Evolutionary conservation across 1,284 basidiomycete genomes (phyloP).

Genomic region (Irpex lacteus): DNA sequence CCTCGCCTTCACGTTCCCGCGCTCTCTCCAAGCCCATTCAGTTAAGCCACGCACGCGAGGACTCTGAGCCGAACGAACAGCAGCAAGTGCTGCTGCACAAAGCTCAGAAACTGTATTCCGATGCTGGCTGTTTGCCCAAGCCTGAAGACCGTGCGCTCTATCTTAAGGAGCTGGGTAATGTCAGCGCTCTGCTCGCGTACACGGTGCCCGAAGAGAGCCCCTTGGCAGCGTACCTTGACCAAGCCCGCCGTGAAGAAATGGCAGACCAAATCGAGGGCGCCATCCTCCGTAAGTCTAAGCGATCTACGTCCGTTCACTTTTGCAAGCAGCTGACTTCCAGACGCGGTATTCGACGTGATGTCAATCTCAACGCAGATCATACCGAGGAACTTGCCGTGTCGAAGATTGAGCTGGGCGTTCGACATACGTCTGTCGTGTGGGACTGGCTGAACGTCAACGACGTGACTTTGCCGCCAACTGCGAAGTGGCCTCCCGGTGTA

Average conservation of each 20-base stretch:
- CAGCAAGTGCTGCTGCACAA: constrained; percentile 44
- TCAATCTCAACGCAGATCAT: constrained; percentile 39
- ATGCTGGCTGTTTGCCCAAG: constrained; percentile 50
- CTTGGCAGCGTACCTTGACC: constrained; percentile 67
- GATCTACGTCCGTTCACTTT: neutral
- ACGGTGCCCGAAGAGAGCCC: constrained; percentile 67
- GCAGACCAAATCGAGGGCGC: constrained; percentile 87
- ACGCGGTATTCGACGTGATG: neutral
- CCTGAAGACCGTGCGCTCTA: constrained; percentile 57
- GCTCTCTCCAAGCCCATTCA: constrained; percentile 3
- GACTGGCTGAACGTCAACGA: constrained; percentile 46
- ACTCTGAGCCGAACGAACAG: constrained; percentile 26
- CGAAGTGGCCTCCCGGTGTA: constrained; percentile 40
- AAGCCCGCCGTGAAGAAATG: constrained; percentile 71
- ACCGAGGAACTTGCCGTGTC: constrained; percentile 52
- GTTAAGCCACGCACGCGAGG: neutral
- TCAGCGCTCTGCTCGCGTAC: constrained; percentile 77
- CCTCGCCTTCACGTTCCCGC: constrained; percentile 11
- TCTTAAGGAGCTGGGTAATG: constrained; percentile 65
- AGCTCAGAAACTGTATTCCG: constrained; percentile 60
- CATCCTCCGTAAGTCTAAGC: constrained; percentile 62
- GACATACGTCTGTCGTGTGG: constrained; percentile 62
- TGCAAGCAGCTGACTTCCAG: neutral
- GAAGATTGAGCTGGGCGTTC: constrained; percentile 55
- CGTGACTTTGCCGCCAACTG: constrained; percentile 42